A percentile compares a stretch with the other conserved stretches of the same genome.
These are phyloP conservation scores for Rhodamnia rubescens DNA, from an alignment of 345 rosid species.

Conservation along the genomic window DNA sequence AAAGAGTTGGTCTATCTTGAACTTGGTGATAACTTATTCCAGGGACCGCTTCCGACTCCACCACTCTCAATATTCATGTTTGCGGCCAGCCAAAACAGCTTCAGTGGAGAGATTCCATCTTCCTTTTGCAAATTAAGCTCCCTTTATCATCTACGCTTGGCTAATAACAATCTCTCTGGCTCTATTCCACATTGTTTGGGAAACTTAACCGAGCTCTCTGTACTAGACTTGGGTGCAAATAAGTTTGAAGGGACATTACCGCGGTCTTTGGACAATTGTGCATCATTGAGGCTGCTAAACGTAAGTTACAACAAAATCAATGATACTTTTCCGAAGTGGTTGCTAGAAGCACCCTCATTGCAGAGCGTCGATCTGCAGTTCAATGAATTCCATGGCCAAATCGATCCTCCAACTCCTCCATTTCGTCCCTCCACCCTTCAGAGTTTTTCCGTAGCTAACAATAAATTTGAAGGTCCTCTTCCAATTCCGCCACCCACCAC, in stretches of 20 bases:
- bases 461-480: no score
- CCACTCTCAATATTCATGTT: no score
- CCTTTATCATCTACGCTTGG: neutral
- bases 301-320: constrained; percentile 6
- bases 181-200: constrained; percentile 4
- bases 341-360: neutral
- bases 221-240: constrained; percentile 4
- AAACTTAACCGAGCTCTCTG: neutral
- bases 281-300: neutral
- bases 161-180: constrained; percentile 14
- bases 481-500: no score
- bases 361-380: neutral
- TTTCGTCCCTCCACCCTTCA: neutral
- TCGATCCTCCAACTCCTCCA: neutral
- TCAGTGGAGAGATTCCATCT: no score
- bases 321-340: constrained; percentile 12
- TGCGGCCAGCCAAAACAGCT: no score
- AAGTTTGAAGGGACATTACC: constrained; percentile 2
- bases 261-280: constrained; percentile 2
- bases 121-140: no score
- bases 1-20: no score
- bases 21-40: no score
- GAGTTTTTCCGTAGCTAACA: neutral
- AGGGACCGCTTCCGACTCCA: no score
- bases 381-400: constrained; percentile 3